Conservation (phyloP, 768 basidiomycete genomes). For the Pleurotus giganteus region DNA sequence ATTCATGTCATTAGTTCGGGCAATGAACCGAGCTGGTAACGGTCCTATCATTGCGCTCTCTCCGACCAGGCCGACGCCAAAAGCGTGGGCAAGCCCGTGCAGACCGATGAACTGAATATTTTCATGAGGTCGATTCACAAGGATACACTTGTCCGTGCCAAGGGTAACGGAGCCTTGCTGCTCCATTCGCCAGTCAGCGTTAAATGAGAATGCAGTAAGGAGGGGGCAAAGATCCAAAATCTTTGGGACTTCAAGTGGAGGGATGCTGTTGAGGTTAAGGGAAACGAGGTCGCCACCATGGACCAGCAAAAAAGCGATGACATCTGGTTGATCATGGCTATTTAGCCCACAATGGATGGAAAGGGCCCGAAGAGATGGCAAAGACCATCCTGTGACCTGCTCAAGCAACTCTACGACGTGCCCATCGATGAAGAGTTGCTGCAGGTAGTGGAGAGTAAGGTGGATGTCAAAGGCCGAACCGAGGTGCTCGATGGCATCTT, state of each 20-base stretch:
- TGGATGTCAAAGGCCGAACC: slow-evolving; percentile 61
- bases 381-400: slow-evolving; percentile 62
- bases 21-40: slow-evolving; percentile 41
- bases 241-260: slow-evolving; percentile 51
- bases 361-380: slow-evolving; percentile 59
- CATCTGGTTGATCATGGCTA: slow-evolving; percentile 53
- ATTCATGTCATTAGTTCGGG: slow-evolving; percentile 65
- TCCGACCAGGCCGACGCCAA: slow-evolving; percentile 58
- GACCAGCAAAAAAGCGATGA: slow-evolving; percentile 52
- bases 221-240: slow-evolving; percentile 65
- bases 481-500: slow-evolving; percentile 41
- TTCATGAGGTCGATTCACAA: slow-evolving; percentile 52
- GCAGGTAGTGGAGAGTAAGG: slow-evolving; percentile 51
- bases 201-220: slow-evolving; percentile 66
- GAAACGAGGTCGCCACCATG: slow-evolving; percentile 60
- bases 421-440: slow-evolving; percentile 63
- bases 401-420: slow-evolving; percentile 66
- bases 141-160: slow-evolving; percentile 26
- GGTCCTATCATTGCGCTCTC: slow-evolving; percentile 39
- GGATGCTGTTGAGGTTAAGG: slow-evolving; percentile 65
- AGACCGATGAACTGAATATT: slow-evolving; percentile 63
- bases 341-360: slow-evolving; percentile 51
- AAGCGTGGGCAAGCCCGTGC: slow-evolving; percentile 67
- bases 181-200: slow-evolving; percentile 63
- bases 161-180: slow-evolving; percentile 13